Base-by-base conservation (phyloP, 1,284 basidiomycete species). In the Apiotrichum laibachii region DNA sequence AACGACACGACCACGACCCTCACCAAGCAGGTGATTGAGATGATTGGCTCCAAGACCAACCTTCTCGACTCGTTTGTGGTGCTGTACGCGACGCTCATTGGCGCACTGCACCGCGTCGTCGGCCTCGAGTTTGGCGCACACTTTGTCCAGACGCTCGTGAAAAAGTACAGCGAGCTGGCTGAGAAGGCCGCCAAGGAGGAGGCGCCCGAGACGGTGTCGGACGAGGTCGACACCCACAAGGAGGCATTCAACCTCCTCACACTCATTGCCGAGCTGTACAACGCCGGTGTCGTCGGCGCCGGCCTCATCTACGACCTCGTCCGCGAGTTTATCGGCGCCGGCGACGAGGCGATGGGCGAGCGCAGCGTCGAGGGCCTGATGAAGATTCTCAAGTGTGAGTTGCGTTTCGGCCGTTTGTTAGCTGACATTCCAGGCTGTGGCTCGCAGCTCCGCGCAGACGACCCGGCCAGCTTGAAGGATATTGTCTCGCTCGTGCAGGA, bases 51-150 rank as follows among this genome's bases (percentile, higher is more conserved):
- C 18, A 88, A 89, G 72, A 86, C 90, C 0, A 88, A 89, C 51
- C 81, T 91, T 5, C 82, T 98, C 51, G 93, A 98, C 73, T 90
- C 90, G 2, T 94, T 92, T 68, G 90, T 98, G 53, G 87, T 93
- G 16, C 82, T 97, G 6, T 88, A 98, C 72, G 92, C 93, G 0
- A 89, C 91, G 0, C 86, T 99, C 46, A 85, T 96, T 31, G 87
- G 90, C 1, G 86, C 87, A 50, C 79, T 98, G 48, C 86, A 96
- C 78, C 89, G 88, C 70, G 82, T 92, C 15, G 80, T 95, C 16
- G 94, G 95, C 1, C 81, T 93, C 47, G 95, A 97, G 69, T 95
- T 98, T 69, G 92, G 92, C 85, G 80, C 64, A 82, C 70, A 77
- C 72, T 12, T 81, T 87, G 67, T 84, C 84, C 67, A 63, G 68